Conservation (phyloP, 495 filamentous ascomycete species). For the Penicillium ucsense region DNA sequence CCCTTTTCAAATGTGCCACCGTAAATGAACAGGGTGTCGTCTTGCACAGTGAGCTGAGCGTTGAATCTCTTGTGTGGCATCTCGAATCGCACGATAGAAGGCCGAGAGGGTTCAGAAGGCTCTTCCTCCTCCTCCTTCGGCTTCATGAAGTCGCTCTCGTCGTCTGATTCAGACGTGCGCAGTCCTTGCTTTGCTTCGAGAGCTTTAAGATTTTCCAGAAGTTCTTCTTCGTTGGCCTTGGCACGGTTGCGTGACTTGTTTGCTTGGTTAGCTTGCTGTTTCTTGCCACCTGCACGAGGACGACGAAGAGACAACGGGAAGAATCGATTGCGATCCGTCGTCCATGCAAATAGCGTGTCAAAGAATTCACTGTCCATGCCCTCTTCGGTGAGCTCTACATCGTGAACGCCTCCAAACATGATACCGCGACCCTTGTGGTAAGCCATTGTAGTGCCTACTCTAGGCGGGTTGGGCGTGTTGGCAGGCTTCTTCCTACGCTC, state of each 20-base stretch:
- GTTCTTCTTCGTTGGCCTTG: constrained; percentile 80
- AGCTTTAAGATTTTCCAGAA: constrained; percentile 73
- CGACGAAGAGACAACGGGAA: constrained; percentile 73
- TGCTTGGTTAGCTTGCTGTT: constrained; percentile 44
- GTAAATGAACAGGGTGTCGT: constrained; percentile 85
- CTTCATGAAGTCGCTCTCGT: constrained; percentile 45
- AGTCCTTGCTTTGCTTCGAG: constrained; percentile 59
- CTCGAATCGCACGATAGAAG: constrained; percentile 48
- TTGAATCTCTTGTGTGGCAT: constrained; percentile 87
- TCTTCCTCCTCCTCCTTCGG: constrained; percentile 40
- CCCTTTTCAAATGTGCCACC: constrained; percentile 93
- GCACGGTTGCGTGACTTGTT: constrained; percentile 56
- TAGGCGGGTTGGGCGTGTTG: constrained; percentile 72
- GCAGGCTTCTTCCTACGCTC: constrained; percentile 86
- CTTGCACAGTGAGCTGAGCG: constrained; percentile 78
- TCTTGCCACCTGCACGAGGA: constrained; percentile 50
- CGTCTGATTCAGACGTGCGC: constrained; percentile 37
- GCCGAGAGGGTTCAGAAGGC: constrained; percentile 41
- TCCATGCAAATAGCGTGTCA: constrained; percentile 80
- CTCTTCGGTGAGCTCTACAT: constrained; percentile 89
- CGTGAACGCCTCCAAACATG: constrained; percentile 88
- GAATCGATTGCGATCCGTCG: constrained; percentile 86
- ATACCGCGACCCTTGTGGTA: constrained; percentile 89
- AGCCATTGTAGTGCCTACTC: constrained; percentile 84
- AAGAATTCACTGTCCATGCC: constrained; percentile 96